Percentiles rank a stretch among this genome's conserved stretches.
Evolutionary conservation across 208 protist genomes (phyloP).

Genomic region (Naegleria fowleri): DNA sequence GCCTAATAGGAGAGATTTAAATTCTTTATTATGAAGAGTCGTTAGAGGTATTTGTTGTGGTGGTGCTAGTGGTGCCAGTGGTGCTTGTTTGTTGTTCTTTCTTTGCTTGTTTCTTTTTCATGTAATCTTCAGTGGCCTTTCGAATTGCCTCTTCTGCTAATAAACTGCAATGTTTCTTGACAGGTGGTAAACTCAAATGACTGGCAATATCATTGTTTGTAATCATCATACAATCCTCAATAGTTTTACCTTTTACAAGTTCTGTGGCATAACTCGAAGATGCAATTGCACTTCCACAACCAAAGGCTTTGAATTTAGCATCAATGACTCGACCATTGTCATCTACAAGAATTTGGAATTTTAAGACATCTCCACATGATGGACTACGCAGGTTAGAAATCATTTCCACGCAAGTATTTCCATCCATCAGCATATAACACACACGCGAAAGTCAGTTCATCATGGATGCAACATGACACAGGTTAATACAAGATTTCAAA

Average conservation of each 20-base stretch:
- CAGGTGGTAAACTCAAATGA: slow-evolving; percentile 95
- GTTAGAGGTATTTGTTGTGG: too few species aligned
- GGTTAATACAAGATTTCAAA: too few species aligned
- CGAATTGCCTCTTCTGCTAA: slow-evolving; percentile 98
- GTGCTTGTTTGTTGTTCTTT: background rate
- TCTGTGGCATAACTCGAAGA: slow-evolving; percentile 93
- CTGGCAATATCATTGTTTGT: slow-evolving; percentile 97
- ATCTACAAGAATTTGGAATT: slow-evolving; percentile 93
- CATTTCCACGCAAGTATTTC: too few species aligned
- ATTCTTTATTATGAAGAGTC: too few species aligned
- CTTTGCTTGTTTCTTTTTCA: slow-evolving; percentile 64
- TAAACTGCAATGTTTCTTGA: slow-evolving; percentile 99
- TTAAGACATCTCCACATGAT: slow-evolving; percentile 98
- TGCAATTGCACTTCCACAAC: slow-evolving; percentile 98
- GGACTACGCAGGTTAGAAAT: slow-evolving; percentile 53
- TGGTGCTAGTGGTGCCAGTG: background rate
- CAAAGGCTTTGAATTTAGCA: slow-evolving; percentile 83
- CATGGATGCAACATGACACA: background rate
- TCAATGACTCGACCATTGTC: slow-evolving; percentile 81
- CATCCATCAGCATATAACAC: too few species aligned
- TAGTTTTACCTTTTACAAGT: slow-evolving; percentile 91
- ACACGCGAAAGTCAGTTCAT: too few species aligned
- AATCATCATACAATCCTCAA: slow-evolving; percentile 90
- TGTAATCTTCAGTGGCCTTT: slow-evolving; percentile 92
- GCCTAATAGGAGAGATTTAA: too few species aligned